phyloP scores from a whole-genome alignment of 495 filamentous ascomycete genomes.

The Saxophila tyrrhenica region DNA sequence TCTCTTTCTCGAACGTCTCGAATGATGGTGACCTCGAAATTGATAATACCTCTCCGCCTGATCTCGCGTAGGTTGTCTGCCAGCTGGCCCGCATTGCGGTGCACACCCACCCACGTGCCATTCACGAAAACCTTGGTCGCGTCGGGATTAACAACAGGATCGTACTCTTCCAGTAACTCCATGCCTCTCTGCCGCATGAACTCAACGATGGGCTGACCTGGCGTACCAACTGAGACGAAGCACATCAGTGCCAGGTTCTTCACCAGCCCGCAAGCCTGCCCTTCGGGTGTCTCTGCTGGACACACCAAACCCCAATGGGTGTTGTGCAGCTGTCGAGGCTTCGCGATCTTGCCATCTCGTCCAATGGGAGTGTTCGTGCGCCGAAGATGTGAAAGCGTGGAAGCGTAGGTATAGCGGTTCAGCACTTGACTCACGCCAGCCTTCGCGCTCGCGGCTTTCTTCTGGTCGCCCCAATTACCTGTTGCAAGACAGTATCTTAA shows the following conservation, averaged over 20 bases:
- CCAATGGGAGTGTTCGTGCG: slow-evolving; percentile 97
- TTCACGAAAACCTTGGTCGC: slow-evolving; percentile 98
- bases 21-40: slow-evolving; percentile 82
- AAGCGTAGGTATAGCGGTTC: slow-evolving; percentile 94
- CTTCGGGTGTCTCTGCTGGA: slow-evolving; percentile 95
- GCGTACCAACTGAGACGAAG: slow-evolving; percentile 86
- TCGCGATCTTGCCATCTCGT: slow-evolving; percentile 94
- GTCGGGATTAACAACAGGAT: slow-evolving; percentile 74
- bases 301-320: slow-evolving; percentile 98
- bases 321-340: slow-evolving; percentile 95
- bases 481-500: slow-evolving; percentile 97
- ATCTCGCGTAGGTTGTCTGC: slow-evolving; percentile 66
- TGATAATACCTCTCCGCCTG: slow-evolving; percentile 64
- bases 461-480: slow-evolving; percentile 98
- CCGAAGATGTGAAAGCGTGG: slow-evolving; percentile 88
- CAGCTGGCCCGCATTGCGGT: slow-evolving; percentile 69
- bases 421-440: slow-evolving; percentile 97
- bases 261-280: slow-evolving; percentile 94
- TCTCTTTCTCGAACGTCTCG: slow-evolving; percentile 92
- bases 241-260: slow-evolving; percentile 99
- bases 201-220: slow-evolving; percentile 77
- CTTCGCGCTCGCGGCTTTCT: slow-evolving; percentile 87
- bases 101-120: slow-evolving; percentile 91
- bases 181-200: slow-evolving; percentile 92
- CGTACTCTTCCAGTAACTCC: slow-evolving; percentile 94